Base-by-base conservation (phyloP, 2,329 filamentous ascomycete species). In the Zymoseptoria crescenta region DNA sequence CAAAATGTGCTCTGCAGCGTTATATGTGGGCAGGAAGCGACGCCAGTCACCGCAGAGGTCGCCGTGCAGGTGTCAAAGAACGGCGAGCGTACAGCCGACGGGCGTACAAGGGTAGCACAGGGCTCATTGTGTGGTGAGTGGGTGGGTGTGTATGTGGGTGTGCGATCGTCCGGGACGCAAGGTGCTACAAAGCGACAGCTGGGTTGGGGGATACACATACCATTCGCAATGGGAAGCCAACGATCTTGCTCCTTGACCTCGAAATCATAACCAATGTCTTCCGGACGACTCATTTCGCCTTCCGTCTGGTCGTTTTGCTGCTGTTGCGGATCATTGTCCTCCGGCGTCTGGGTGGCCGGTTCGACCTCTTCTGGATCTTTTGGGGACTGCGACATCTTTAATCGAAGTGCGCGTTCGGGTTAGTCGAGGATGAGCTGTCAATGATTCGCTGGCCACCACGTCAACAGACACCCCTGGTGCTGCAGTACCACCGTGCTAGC, bases 191-290 rank as follows among this genome's bases (percentile, higher is more conserved):
- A 45, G n/a, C 35, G 35, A 62, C 58, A 54, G 51, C 51, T 29
- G 24, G 51, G 24, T 27, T 52, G 4, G 51, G 24, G 59, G 51
- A 59, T 55, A 59, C 61, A 94, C 94, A 84, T 84, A 99, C 94
- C 94, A 91, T 99, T 99, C 80, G 94, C 94, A 84, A 99, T 99
- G 75, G 94, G 94, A 76, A 99, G 85, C 94, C 94, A 99, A 83
- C 94, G 83, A 79, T 99, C 94, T 79, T 99, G 94, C 79, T 99
- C 94, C 83, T 97, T 97, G 78, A 97, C 93, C 80, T 97, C 93
- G 76, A 96, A 96, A 80, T 97, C 93, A 78, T 91, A 91, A 77
- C 81, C 86, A 77, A 88, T 82, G 56, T 71, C 69, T 62, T 70
- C 67, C 48, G 63, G 59, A 30, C 67, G 64, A 59, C 62, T 70